Base-by-base conservation (phyloP, 768 basidiomycete genomes). In the Tricholoma furcatifolium region DNA sequence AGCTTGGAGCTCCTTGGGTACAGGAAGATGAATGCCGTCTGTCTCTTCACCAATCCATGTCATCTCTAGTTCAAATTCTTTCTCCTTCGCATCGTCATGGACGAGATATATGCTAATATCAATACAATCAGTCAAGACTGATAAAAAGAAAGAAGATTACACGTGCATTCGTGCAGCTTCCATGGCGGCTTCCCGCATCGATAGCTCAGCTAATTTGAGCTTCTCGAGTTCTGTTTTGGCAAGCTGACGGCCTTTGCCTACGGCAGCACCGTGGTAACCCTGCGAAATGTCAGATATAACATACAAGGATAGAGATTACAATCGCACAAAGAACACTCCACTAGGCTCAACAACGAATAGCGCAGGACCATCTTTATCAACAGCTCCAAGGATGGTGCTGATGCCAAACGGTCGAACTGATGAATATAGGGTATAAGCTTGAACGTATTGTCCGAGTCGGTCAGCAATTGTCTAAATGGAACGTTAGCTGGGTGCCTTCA, bases 201-300 rank as follows among this genome's bases (percentile, higher is more conserved):
- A 82, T 47, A 98, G 70, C 58, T 91, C 89, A 6, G 86, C 73
- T 32, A 96, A 75, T 58, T 94, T 88, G 57, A 98, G 84, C 70
- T 99, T 99, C 74, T 99, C 97, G 44, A 99, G 72, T 69, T 98
- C 97, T 7, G 96, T 98, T 80, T 98, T 98, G 17, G 97, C 97
- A 56, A 98, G 77, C 65, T 97, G 93, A 51, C 91, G 86, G n/a
- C 97, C 97, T 70, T 98, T 99, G 49, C 97, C 97, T 24, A 95
- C 87, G n/a, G 97, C 97, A 12, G 91, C 91, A 23, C 94, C 96
- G 53, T 94, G 81, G 71, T 98, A 98, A 27, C 97, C 97, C 93
- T 95, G 27, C 4, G 15, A 45, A 24, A 9, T 14, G 20, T 53
- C 27, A 50, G 41, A 36, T 46, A 51, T 36, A 6, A 50, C 11